These are phyloP conservation scores for Lepidium campestre DNA, from an alignment of 441 rosid genomes.

Conservation along the genomic window DNA sequence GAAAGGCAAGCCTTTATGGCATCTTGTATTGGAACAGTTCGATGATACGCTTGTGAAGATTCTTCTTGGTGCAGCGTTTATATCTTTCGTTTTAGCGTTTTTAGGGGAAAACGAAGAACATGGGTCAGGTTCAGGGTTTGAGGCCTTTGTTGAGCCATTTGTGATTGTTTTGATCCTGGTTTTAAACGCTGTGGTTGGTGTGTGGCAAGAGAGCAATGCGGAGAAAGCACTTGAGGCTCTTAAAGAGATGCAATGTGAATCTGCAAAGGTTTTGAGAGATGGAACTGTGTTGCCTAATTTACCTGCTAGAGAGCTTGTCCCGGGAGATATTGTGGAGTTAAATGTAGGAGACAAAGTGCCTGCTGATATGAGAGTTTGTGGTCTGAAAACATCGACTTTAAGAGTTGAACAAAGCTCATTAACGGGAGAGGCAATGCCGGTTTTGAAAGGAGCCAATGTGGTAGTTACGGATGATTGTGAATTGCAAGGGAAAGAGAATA, in stretches of 20 bases:
- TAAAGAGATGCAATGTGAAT: constrained; percentile 85
- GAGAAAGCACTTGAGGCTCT: constrained; percentile 90
- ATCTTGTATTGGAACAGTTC: constrained; percentile 64
- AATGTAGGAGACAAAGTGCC: constrained; percentile 85
- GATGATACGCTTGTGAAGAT: constrained; percentile 85
- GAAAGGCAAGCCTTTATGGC: constrained; percentile 83
- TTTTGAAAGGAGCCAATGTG: constrained; percentile 52
- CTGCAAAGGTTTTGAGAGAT: constrained; percentile 69
- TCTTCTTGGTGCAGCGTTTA: constrained; percentile 75
- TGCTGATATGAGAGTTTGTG: constrained; percentile 75
- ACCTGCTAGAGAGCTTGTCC: constrained; percentile 86
- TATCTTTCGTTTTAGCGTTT: constrained; percentile 73
- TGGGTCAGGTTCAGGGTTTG: constrained; percentile 41
- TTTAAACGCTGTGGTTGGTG: constrained; percentile 80
- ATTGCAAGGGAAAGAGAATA: constrained; percentile 75
- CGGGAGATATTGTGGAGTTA: constrained; percentile 81
- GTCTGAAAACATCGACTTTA: constrained; percentile 68
- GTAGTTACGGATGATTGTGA: constrained; percentile 58
- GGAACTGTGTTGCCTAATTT: constrained; percentile 52
- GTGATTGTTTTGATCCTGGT: constrained; percentile 70
- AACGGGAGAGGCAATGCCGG: constrained; percentile 92
- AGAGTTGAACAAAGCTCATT: constrained; percentile 88
- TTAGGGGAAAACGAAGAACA: constrained; percentile 47
- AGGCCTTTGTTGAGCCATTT: constrained; percentile 79
- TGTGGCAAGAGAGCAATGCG: constrained; percentile 92